Evolutionary conservation across 106 monocot species (phyloP).

Genomic region (Dendrobium nobile): DNA sequence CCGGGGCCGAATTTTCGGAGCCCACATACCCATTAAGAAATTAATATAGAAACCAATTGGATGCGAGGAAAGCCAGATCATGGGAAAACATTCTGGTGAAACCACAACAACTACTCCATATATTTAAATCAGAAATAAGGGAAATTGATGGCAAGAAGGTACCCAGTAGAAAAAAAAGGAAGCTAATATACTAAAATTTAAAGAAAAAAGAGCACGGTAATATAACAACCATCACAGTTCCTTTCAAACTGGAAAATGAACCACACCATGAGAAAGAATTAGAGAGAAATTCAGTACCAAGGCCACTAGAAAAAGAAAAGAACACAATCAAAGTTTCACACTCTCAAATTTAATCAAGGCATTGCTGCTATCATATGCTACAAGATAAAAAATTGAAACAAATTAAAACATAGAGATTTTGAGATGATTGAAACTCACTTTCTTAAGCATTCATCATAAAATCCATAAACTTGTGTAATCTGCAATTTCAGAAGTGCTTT

Average conservation of each 20-base stretch:
- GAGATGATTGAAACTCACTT: slow-evolving; percentile 55
- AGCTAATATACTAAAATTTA: neutral
- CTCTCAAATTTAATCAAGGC: neutral
- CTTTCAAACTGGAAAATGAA: neutral
- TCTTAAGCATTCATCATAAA: slow-evolving; percentile 93
- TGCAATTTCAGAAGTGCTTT: slow-evolving; percentile 30
- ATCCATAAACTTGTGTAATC: slow-evolving; percentile 99
- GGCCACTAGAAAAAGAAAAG: no score
- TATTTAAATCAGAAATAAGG: neutral
- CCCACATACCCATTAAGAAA: no score
- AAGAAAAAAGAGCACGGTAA: neutral
- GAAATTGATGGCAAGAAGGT: neutral
- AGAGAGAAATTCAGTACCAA: neutral
- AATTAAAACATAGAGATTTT: neutral
- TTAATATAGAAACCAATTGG: neutral
- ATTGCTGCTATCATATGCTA: neutral
- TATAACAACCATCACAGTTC: neutral
- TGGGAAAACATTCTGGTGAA: neutral
- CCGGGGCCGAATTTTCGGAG: no score
- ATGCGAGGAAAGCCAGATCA: neutral
- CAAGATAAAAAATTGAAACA: neutral
- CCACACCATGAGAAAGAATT: neutral
- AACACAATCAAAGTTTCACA: neutral
- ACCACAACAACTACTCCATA: neutral
- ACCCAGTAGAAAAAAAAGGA: neutral